Percentiles rank a stretch among this genome's conserved stretches.
Evolutionary conservation across 345 rosid genomes (phyloP).

Genomic region (Arabidopsis thaliana): TAIR10.1 NC_003076.8:13105501-13106000

Average conservation of each 20-base stretch:
- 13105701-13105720: conserved; percentile 73
- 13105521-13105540: conserved; percentile 55
- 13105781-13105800: conserved; percentile 82
- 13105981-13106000: conserved; percentile 74
- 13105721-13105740: conserved; percentile 77
- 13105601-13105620: conserved; percentile 78
- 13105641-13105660: conserved; percentile 83
- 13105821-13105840: conserved; percentile 67
- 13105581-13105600: conserved; percentile 62
- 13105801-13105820: conserved; percentile 83
- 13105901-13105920: conserved; percentile 76
- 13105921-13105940: conserved; percentile 68
- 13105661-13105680: conserved; percentile 76
- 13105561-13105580: conserved; percentile 67
- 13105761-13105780: conserved; percentile 87
- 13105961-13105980: conserved; percentile 89
- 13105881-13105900: conserved; percentile 60
- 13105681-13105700: conserved; percentile 77
- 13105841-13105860: conserved; percentile 63
- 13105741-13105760: conserved; percentile 74
- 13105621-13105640: conserved; percentile 88
- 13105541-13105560: conserved; percentile 85
- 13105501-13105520: conserved; percentile 81
- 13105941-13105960: conserved; percentile 74
- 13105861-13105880: conserved; percentile 78